phyloP scores from a whole-genome alignment of 192 early-diverging fungal genomes.

The Borealophlyctis nickersoniae region DNA sequence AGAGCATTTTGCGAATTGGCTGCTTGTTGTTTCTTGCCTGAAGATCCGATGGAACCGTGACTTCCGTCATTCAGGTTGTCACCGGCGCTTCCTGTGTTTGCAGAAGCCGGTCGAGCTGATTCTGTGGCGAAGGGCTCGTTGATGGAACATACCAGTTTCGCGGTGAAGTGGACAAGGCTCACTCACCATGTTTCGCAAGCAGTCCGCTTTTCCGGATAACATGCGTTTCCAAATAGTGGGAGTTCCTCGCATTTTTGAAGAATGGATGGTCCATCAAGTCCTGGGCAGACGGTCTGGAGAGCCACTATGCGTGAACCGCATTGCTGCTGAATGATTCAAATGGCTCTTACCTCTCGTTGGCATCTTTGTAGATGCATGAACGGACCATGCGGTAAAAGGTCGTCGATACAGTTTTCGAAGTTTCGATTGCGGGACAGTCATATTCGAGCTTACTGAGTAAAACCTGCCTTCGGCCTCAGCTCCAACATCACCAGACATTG shows the following conservation, averaged over 20 bases:
- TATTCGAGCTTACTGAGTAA: constrained; percentile 49
- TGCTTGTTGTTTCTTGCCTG: too few relatives aligned
- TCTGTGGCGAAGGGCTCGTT: too few relatives aligned
- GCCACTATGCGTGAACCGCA: not conserved
- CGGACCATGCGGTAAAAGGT: constrained; percentile 38
- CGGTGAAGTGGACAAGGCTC: too few relatives aligned
- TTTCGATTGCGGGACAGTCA: constrained; percentile 41
- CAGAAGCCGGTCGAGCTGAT: too few relatives aligned
- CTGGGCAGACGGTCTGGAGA: constrained; percentile 30
- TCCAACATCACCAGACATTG: too few relatives aligned
- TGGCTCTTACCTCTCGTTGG: constrained; percentile 27
- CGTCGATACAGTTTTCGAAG: constrained; percentile 38
- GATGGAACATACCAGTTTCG: too few relatives aligned
- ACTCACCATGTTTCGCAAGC: not conserved
- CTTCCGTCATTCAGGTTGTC: too few relatives aligned
- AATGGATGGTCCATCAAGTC: constrained; percentile 39
- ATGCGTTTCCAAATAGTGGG: constrained; percentile 29
- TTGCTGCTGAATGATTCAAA: not conserved
- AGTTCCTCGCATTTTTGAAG: constrained; percentile 31
- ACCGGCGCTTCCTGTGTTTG: too few relatives aligned
- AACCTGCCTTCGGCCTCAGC: constrained; percentile 20
- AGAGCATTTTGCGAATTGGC: too few relatives aligned
- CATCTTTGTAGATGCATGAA: constrained; percentile 41
- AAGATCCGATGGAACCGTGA: too few relatives aligned
- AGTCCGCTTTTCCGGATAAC: constrained; percentile 10